Base-by-base conservation (phyloP, 2,329 filamentous ascomycete genomes). In the Periconia macrospinosa region DNA sequence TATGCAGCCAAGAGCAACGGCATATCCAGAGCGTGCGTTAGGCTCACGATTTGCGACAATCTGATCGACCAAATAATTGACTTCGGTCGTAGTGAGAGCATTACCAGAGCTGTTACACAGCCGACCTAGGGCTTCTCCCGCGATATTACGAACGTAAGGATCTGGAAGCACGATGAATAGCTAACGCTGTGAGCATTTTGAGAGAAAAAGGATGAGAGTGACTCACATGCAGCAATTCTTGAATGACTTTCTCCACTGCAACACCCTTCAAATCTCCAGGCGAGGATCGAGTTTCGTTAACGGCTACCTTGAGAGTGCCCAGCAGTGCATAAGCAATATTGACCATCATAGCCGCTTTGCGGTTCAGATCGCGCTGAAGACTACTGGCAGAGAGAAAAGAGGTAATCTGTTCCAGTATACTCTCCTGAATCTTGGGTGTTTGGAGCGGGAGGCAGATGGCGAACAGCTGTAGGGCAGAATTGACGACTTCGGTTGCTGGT, bases 41-140 rank as follows among this genome's bases (percentile, higher is more conserved):
- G 94, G 94, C 71, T 99, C 94, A 50, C 93, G 84, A 72, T 99
- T 97, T 43, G 88, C 84, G 6, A 99, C 92, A 58, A 99, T 97
- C 1, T 90, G 96, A 66, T 99, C 93, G 42, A 97, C 88, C 10
- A 99, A 81, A 68, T 88, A 88, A 68, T 95, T 97, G 64, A 99
- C 90, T 73, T 97, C 92, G 27, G 85, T 82, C 59, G 91, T 92
- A 0, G 94, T 99, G 66, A 96, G 94, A 1, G 87, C 80, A 58
- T 94, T 96, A 40, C 94, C 95, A 49, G 91, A 92, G 49, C 80
- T 83, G 53, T 82, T 92, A 74, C 94, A 97, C 1, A 99, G 83
- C 37, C 92, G 85, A 15, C 92, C 93, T 13, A 97, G 79, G 0
- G 91, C 90, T 66, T 92, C 88, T 53, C 92, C 93, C 2, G 92